These are phyloP conservation scores for Mycena galericulata DNA, from an alignment of 768 basidiomycete genomes.

Conservation along the genomic window DNA sequence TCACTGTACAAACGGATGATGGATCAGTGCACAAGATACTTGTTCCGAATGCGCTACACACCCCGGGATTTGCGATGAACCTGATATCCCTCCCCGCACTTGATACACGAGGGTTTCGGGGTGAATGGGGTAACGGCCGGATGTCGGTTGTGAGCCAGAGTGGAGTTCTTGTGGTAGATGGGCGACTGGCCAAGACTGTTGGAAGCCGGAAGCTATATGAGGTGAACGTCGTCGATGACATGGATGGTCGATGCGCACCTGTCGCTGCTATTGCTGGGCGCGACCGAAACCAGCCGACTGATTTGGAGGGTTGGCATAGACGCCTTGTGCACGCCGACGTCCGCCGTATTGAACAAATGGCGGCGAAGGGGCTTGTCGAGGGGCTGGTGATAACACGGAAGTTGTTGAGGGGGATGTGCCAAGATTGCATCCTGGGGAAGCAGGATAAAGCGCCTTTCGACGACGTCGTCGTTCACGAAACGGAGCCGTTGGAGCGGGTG, in stretches of 20 bases:
- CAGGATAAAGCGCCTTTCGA: constrained; percentile 39
- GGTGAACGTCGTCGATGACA: too few species aligned
- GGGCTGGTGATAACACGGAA: constrained; percentile 33
- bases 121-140: not conserved
- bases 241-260: too few species aligned
- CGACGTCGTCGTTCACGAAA: constrained; percentile 30
- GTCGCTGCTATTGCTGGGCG: too few species aligned
- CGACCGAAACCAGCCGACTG: too few species aligned
- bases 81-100: not conserved
- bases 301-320: too few species aligned
- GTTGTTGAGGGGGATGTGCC: constrained; percentile 29
- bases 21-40: not conserved
- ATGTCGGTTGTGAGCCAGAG: not conserved
- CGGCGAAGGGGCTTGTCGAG: constrained; percentile 32
- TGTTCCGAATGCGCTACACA: too few species aligned
- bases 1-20: not conserved
- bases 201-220: not conserved
- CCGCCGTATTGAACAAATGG: too few species aligned
- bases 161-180: not conserved
- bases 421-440: constrained; percentile 46
- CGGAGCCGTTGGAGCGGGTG: too few species aligned
- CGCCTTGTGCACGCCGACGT: too few species aligned
- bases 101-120: not conserved
- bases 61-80: not conserved
- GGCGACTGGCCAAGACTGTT: not conserved